Base-by-base conservation (phyloP, 1,284 basidiomycete genomes). In the Moesziomyces parantarcticus region DNA sequence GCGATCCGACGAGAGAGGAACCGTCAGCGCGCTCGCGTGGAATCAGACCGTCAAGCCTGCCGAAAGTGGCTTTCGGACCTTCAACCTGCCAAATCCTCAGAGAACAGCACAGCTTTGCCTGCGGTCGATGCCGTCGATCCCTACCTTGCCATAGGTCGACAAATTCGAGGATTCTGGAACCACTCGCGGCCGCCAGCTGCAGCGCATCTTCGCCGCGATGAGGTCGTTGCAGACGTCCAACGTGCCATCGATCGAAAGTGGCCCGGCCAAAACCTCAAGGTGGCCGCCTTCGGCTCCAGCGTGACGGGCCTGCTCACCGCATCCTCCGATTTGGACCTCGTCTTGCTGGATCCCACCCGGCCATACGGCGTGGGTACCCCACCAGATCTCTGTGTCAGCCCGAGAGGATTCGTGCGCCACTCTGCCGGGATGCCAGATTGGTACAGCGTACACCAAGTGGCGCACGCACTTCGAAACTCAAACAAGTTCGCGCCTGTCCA, bases 221-320 rank as follows among this genome's bases (percentile, higher is more conserved):
- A 57, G 22, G 55, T 76, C 32, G 58, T 77, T 32, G 40, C 49
- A n/a, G 59, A 67, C 23, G 59, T 80, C 6, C 68, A 80, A 52
- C 50, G 42, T 3, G 62, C 66, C n/a, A 56, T 80, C 44, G 57
- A 51, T 21, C 34, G 23, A 23, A 54, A 52, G 10, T 79, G 75
- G 75, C 62, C 68, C 18, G 57, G 69, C 25, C 54, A 64, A 20
- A 58, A 54, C 6, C 62, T 80, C 10, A 44, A 66, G 39, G 72
- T 80, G 0, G 65, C 63, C 3, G 60, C 79, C 2, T 80, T 80
- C 45, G 79, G 79, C 41, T 79, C 77, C n/a, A 76, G 74, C 29
- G 68, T 74, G 22, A 80, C 77, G 1, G 77, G 76, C 0, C 52
- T 79, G 40, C 44, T 63, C 32, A 68, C 61, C n/a, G 64, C 65